These are phyloP conservation scores for Prosopis cineraria DNA, from an alignment of 306 rosid genomes.

Conservation along the genomic window DNA sequence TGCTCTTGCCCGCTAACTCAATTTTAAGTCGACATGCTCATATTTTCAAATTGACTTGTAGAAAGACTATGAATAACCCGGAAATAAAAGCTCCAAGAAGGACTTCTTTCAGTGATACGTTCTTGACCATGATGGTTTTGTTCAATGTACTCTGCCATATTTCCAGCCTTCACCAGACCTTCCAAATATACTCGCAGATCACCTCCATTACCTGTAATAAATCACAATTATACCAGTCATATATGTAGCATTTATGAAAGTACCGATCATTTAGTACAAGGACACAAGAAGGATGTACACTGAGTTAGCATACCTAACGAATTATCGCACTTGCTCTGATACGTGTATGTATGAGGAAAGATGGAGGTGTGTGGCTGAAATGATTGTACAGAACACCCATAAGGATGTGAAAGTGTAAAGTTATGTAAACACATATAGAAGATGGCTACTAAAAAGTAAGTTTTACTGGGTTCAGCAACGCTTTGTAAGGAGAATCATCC, in stretches of 20 bases:
- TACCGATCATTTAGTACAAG: not conserved
- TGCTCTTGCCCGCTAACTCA: not conserved
- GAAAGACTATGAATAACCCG: slow-evolving; percentile 43
- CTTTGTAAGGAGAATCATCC: slow-evolving; percentile 95
- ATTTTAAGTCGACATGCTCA: not conserved
- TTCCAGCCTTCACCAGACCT: slow-evolving; percentile 55
- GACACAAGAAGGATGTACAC: slow-evolving; percentile 13
- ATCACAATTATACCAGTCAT: not conserved
- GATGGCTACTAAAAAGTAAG: not conserved
- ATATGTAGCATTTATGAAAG: not conserved
- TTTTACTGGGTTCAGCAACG: slow-evolving; percentile 78
- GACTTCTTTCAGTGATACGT: slow-evolving; percentile 44
- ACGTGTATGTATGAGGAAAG: slow-evolving; percentile 61
- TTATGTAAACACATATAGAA: not conserved
- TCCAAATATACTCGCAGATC: slow-evolving; percentile 58
- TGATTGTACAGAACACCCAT: slow-evolving; percentile 30
- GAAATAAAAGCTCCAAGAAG: slow-evolving; percentile 68
- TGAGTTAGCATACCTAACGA: slow-evolving; percentile 60
- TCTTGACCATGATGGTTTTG: slow-evolving; percentile 67
- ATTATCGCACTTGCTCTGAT: slow-evolving; percentile 45
- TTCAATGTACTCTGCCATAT: slow-evolving; percentile 50
- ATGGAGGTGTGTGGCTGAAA: slow-evolving; percentile 61
- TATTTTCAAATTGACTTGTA: not conserved
- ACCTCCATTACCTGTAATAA: slow-evolving; percentile 60
- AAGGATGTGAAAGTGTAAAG: slow-evolving; percentile 7